These are phyloP conservation scores for Rhododendron ovatum DNA, from an alignment of 148 eudicot species.

Conservation along the genomic window DNA sequence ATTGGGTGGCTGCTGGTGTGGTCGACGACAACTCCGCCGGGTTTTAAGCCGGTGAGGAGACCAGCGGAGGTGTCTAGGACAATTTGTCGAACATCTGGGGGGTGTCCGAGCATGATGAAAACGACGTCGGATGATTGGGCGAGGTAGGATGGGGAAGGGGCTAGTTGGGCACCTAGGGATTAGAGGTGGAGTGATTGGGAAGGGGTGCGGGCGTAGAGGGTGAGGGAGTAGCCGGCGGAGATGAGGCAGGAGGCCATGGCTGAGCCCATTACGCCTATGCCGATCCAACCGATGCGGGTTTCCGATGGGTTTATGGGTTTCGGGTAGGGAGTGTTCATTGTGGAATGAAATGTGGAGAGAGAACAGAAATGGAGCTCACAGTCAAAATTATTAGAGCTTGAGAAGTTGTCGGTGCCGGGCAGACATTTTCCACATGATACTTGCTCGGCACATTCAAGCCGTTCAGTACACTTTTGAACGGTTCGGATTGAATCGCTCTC, in stretches of 20 bases:
- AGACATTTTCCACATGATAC: no score
- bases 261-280: constrained; percentile 85
- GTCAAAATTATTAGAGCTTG: no score
- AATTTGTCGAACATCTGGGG: constrained; percentile 70
- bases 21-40: constrained; percentile 55
- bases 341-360: background rate
- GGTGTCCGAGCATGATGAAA: constrained; percentile 93
- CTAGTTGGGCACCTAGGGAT: constrained; percentile 60
- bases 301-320: constrained; percentile 35
- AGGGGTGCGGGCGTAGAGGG: constrained; percentile 66
- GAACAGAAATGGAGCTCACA: background rate
- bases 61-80: constrained; percentile 29
- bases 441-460: no score
- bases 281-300: constrained; percentile 79
- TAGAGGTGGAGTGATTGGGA: constrained; percentile 54
- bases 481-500: no score
- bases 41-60: constrained; percentile 36
- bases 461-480: no score
- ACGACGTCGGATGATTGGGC: constrained; percentile 44
- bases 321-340: constrained; percentile 42
- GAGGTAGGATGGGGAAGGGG: constrained; percentile 37
- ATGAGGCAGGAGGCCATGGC: constrained; percentile 80
- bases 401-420: no score
- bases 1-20: constrained; percentile 62
- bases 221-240: constrained; percentile 68